phyloP scores from a whole-genome alignment of 805 yeast species.

The Ogataea philodendri region DNA sequence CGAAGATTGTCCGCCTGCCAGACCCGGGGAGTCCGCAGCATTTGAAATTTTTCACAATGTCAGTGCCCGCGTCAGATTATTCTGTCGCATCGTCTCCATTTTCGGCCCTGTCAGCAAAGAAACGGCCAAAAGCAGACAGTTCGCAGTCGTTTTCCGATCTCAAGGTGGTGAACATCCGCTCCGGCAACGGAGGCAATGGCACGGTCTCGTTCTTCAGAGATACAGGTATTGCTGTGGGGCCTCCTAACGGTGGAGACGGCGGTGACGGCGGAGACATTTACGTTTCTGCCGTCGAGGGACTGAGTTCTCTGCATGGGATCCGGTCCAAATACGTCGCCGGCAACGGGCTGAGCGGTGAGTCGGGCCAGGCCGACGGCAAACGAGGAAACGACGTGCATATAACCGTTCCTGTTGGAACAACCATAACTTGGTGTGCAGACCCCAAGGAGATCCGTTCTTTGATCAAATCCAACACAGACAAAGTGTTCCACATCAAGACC shows the following conservation, averaged over 20 bases:
- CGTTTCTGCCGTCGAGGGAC: slow-evolving; percentile 72
- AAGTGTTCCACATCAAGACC: slow-evolving; percentile 30
- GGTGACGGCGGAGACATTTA: slow-evolving; percentile 89
- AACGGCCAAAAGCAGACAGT: slow-evolving; percentile 44
- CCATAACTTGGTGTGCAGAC: slow-evolving; percentile 79
- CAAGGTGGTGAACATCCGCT: slow-evolving; percentile 58
- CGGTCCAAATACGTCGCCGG: slow-evolving; percentile 67
- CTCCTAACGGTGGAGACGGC: slow-evolving; percentile 99
- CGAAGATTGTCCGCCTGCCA: slow-evolving; percentile 20
- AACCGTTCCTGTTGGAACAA: slow-evolving; percentile 90
- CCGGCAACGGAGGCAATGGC: slow-evolving; percentile 92
- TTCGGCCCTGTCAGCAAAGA: slow-evolving; percentile 34
- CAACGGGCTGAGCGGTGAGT: slow-evolving; percentile 68
- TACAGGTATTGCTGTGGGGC: slow-evolving; percentile 81
- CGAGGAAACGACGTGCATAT: slow-evolving; percentile 76
- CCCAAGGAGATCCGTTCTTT: slow-evolving; percentile 44
- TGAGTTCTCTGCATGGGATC: slow-evolving; percentile 69
- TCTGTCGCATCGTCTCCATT: slow-evolving; percentile 40
- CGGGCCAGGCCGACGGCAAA: slow-evolving; percentile 82
- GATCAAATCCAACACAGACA: slow-evolving; percentile 17
- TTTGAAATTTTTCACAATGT: slow-evolving; percentile 27
- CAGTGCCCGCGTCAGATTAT: slow-evolving; percentile 33
- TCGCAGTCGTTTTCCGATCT: slow-evolving; percentile 57
- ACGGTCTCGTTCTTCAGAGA: slow-evolving; percentile 82
- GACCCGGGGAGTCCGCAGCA: slow-evolving; percentile 2